Conservation (phyloP, 2,329 filamentous ascomycete genomes). For the Fusarium burgessii region DNA sequence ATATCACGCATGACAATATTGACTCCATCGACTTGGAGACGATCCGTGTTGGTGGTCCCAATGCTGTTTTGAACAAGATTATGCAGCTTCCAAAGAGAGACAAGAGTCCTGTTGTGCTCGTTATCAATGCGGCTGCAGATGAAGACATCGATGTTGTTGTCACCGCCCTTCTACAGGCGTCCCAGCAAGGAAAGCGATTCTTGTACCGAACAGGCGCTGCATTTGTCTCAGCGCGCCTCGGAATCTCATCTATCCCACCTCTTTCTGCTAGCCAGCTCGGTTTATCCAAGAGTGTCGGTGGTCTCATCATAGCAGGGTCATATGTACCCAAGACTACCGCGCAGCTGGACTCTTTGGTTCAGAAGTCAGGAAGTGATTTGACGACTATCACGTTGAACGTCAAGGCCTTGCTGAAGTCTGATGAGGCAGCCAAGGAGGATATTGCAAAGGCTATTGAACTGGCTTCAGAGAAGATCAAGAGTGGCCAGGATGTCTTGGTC, state of each 20-base stretch:
- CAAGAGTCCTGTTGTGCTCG: constrained; percentile 52
- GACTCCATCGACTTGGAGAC: constrained; percentile 60
- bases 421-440: constrained; percentile 47
- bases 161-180: constrained; percentile 57
- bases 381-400: constrained; percentile 62
- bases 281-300: constrained; percentile 56
- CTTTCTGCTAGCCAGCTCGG: constrained; percentile 60
- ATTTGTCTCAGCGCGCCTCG: constrained; percentile 62
- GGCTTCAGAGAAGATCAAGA: constrained; percentile 55
- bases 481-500: constrained; percentile 65
- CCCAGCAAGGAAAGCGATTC: constrained; percentile 50
- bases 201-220: constrained; percentile 57
- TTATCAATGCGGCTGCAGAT: constrained; percentile 66
- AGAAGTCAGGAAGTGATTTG: constrained; percentile 55
- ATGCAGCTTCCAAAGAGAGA: constrained; percentile 41
- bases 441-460: constrained; percentile 48
- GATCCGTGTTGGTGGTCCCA: constrained; percentile 60
- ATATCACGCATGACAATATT: constrained; percentile 54
- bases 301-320: constrained; percentile 66
- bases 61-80: constrained; percentile 57
- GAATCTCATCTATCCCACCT: constrained; percentile 63
- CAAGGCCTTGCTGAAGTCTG: constrained; percentile 57
- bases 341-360: constrained; percentile 60
- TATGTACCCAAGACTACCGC: constrained; percentile 71
- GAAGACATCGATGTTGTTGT: constrained; percentile 68